phyloP scores from a whole-genome alignment of 1,284 basidiomycete species.

The Leccinum subrobustum region DNA sequence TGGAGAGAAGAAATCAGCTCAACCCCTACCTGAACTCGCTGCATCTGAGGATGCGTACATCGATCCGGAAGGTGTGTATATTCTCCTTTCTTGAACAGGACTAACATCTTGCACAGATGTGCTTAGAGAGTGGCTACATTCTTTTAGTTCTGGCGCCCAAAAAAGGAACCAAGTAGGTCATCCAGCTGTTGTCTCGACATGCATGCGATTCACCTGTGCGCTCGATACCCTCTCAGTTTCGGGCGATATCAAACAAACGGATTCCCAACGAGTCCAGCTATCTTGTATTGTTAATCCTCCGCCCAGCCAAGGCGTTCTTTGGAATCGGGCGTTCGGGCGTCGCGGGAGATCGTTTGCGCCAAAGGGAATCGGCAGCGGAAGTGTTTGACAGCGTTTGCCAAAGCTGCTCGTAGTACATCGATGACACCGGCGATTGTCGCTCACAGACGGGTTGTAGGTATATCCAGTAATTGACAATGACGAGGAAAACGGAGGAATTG shows the following conservation, averaged over 20 bases:
- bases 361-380: conserved; percentile 48
- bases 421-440: background rate
- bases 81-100: too few species aligned
- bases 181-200: too few species aligned
- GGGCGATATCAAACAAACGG: conserved; percentile 76
- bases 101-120: too few species aligned
- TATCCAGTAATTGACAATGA: conserved; percentile 67
- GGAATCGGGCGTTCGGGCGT: conserved; percentile 50
- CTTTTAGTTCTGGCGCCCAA: too few species aligned
- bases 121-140: too few species aligned
- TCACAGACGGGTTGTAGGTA: conserved; percentile 44
- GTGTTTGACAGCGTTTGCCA: conserved; percentile 76
- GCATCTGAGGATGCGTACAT: too few species aligned
- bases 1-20: too few species aligned
- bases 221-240: conserved; percentile 50
- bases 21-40: too few species aligned
- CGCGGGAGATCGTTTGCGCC: conserved; percentile 56
- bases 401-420: conserved; percentile 30
- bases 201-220: too few species aligned
- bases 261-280: conserved; percentile 76
- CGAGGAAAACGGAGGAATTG: conserved; percentile 90
- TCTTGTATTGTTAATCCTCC: conserved; percentile 55
- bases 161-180: too few species aligned
- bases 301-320: conserved; percentile 81
- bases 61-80: too few species aligned